These are phyloP conservation scores for Gastroboletus turbinatus DNA, from an alignment of 1,284 basidiomycete genomes.

Conservation along the genomic window DNA sequence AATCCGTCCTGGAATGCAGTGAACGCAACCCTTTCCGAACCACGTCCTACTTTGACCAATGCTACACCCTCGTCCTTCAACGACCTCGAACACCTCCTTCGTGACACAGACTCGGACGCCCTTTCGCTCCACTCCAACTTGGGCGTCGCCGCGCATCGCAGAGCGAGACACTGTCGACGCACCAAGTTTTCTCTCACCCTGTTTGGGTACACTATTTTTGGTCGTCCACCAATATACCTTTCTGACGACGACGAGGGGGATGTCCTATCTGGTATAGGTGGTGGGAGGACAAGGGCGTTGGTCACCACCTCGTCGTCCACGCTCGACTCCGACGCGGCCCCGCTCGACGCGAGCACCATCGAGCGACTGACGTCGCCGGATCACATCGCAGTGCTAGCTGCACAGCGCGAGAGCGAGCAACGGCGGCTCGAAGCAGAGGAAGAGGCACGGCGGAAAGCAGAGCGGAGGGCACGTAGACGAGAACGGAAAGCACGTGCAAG, in stretches of 20 bases:
- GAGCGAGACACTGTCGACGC: conserved; percentile 36
- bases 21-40: conserved; percentile 30
- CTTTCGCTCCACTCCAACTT: conserved; percentile 67
- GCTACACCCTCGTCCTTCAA: conserved; percentile 38
- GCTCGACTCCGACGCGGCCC: conserved; percentile 66
- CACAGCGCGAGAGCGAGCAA: conserved; percentile 35
- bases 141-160: conserved; percentile 39
- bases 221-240: conserved; percentile 55
- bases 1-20: not conserved
- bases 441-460: conserved; percentile 44
- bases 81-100: conserved; percentile 61
- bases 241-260: conserved; percentile 45
- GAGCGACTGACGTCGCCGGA: conserved; percentile 43
- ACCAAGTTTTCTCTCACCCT: conserved; percentile 52
- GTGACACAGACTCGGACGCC: conserved; percentile 50
- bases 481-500: conserved; percentile 50
- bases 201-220: conserved; percentile 66
- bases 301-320: conserved; percentile 47
- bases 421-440: conserved; percentile 38
- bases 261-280: conserved; percentile 7
- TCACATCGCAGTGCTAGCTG: conserved; percentile 31
- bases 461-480: conserved; percentile 43
- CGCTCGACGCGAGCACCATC: conserved; percentile 55
- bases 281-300: conserved; percentile 14
- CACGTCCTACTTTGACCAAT: conserved; percentile 29